phyloP scores from a whole-genome alignment of 768 basidiomycete genomes.

The Lepiota brunneoincarnata region DNA sequence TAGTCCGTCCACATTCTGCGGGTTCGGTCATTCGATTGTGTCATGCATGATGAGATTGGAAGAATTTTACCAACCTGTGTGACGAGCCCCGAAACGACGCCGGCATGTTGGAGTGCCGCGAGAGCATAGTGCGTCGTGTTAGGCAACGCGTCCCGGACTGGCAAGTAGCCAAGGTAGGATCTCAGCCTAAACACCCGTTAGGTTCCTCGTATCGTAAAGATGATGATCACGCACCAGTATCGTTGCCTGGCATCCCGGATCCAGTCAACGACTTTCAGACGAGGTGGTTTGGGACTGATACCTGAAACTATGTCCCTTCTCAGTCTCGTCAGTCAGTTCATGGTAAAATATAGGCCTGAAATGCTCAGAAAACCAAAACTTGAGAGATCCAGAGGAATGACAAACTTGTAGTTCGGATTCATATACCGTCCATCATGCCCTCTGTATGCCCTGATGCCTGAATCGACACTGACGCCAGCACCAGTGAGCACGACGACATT shows the following conservation, averaged over 20 bases:
- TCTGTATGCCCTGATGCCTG: conserved; percentile 92
- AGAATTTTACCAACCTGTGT: conserved; percentile 82
- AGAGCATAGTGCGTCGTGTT: conserved; percentile 90
- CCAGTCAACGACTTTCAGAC: neutral
- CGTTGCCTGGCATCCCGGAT: conserved; percentile 54
- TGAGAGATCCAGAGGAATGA: conserved; percentile 7
- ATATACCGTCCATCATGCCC: conserved; percentile 84
- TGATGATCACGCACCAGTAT: conserved; percentile 56
- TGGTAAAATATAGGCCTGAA: conserved; percentile 75
- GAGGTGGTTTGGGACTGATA: conserved; percentile 24
- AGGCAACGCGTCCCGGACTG: conserved; percentile 77
- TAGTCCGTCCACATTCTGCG: conserved; percentile 87
- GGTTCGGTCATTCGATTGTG: neutral
- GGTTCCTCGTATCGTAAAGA: conserved; percentile 3
- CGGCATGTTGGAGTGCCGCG: conserved; percentile 75
- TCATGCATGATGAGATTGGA: neutral
- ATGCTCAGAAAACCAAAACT: conserved; percentile 2
- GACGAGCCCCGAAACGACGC: conserved; percentile 58
- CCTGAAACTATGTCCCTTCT: conserved; percentile 72
- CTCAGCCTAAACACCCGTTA: conserved; percentile 48
- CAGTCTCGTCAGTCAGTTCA: conserved; percentile 72
- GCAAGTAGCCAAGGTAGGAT: conserved; percentile 83
- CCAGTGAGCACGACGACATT: conserved; percentile 78
- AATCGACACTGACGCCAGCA: conserved; percentile 94
- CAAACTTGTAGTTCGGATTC: conserved; percentile 87